These are phyloP conservation scores for Microcyclospora tardicrescens DNA, from an alignment of 2,329 filamentous ascomycete species.

Conservation along the genomic window DNA sequence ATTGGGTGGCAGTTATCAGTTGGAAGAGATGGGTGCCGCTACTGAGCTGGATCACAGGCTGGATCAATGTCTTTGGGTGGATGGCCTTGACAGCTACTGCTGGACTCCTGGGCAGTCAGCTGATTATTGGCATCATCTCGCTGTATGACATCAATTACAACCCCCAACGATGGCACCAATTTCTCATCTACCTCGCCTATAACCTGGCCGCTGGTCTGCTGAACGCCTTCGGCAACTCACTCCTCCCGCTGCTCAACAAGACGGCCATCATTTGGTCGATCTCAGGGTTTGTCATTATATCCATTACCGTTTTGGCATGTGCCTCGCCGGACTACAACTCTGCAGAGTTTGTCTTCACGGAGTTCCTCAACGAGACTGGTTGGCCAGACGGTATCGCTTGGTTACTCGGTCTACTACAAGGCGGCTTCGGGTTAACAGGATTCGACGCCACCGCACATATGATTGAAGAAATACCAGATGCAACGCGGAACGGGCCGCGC, in stretches of 20 bases:
- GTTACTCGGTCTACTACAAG: conserved; percentile 31
- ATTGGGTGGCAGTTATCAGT: conserved; percentile 54
- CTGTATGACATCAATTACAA: conserved; percentile 47
- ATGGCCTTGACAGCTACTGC: conserved; percentile 56
- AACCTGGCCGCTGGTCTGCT: conserved; percentile 48
- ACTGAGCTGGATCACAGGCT: conserved; percentile 58
- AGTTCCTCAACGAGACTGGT: conserved; percentile 49
- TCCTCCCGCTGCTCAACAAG: conserved; percentile 54
- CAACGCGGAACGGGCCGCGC: conserved; percentile 22
- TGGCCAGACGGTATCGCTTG: conserved; percentile 28
- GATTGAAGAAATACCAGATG: conserved; percentile 24
- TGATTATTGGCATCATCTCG: conserved; percentile 52
- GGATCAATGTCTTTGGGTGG: conserved; percentile 63
- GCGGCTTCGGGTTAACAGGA: conserved; percentile 28
- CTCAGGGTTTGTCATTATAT: conserved; percentile 55
- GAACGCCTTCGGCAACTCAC: conserved; percentile 50
- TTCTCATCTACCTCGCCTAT: conserved; percentile 57
- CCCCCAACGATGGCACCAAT: conserved; percentile 54
- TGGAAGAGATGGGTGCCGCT: conserved; percentile 48
- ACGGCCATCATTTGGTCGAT: conserved; percentile 60
- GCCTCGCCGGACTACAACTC: conserved; percentile 52
- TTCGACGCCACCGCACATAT: conserved; percentile 43
- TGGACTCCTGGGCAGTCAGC: conserved; percentile 52
- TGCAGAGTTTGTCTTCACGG: conserved; percentile 51
- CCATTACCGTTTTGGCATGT: conserved; percentile 54